Evolutionary conservation across 2,329 filamentous ascomycete genomes (phyloP).

Genomic region (Penicillium sp.): DNA sequence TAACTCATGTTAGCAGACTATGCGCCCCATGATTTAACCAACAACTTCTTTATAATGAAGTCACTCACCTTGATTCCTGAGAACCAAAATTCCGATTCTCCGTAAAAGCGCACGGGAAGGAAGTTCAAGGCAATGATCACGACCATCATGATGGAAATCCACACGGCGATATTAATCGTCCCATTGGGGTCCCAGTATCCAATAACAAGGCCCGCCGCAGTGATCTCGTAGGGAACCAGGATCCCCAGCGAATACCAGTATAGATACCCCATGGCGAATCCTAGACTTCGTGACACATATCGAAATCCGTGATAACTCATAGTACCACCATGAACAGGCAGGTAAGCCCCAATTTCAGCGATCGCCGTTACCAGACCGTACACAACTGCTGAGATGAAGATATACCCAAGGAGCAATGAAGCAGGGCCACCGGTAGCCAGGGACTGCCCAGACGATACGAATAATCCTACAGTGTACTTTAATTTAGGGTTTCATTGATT

Average conservation of each 20-base stretch:
- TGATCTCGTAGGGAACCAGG: conserved; percentile 60
- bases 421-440: conserved; percentile 55
- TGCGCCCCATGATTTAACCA: not conserved
- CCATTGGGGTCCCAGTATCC: conserved; percentile 57
- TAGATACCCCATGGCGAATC: conserved; percentile 45
- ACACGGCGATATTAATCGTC: conserved; percentile 46
- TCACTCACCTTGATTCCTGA: conserved; percentile 44
- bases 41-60: not conserved
- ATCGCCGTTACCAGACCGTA: conserved; percentile 51
- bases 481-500: not conserved
- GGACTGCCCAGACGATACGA: conserved; percentile 56
- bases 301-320: conserved; percentile 48
- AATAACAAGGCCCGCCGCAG: conserved; percentile 66
- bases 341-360: conserved; percentile 44
- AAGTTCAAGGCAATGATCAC: conserved; percentile 56
- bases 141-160: conserved; percentile 60
- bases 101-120: conserved; percentile 53
- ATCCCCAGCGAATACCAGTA: conserved; percentile 53
- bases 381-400: conserved; percentile 50
- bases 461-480: conserved; percentile 38
- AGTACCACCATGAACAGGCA: conserved; percentile 46
- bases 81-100: conserved; percentile 58
- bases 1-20: not conserved
- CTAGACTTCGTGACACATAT: conserved; percentile 44
- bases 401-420: conserved; percentile 54